These are phyloP conservation scores for Paraphoma chrysanthemicola DNA, from an alignment of 2,329 filamentous ascomycete genomes.

Conservation along the genomic window DNA sequence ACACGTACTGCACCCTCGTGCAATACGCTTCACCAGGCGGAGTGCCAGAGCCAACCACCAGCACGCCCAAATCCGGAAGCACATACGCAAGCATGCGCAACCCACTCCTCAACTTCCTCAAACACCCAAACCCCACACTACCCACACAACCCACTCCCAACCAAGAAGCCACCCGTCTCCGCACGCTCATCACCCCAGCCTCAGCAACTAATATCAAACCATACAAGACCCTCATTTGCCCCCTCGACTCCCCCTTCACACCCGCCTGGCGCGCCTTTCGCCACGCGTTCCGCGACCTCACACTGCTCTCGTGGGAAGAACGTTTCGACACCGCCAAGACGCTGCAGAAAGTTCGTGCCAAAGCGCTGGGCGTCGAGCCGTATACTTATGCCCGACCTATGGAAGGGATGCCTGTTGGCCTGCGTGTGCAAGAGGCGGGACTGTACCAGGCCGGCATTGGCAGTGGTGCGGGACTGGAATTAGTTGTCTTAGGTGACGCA, in stretches of 20 bases:
- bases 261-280: constrained; percentile 48
- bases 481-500: background rate
- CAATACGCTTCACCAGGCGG: constrained; percentile 29
- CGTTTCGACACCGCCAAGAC: constrained; percentile 37
- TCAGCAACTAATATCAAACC: constrained; percentile 5
- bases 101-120: constrained; percentile 1
- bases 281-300: constrained; percentile 49
- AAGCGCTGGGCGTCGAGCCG: constrained; percentile 24
- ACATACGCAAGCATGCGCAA: background rate
- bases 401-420: constrained; percentile 16
- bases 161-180: constrained; percentile 15
- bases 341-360: constrained; percentile 28
- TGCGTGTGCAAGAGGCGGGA: constrained; percentile 11
- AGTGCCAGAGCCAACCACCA: background rate
- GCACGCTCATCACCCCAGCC: constrained; percentile 13
- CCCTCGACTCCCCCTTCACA: constrained; percentile 37
- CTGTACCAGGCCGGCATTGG: constrained; percentile 5
- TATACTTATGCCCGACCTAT: constrained; percentile 35
- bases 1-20: constrained; percentile 38
- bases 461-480: background rate
- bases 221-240: constrained; percentile 34
- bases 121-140: background rate
- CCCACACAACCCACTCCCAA: background rate
- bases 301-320: constrained; percentile 51
- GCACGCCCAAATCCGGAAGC: background rate